Percentiles rank a stretch among this genome's conserved stretches.
Conservation (phyloP, 306 rosid species). For the Gynostemma pentaphyllum region DNA sequence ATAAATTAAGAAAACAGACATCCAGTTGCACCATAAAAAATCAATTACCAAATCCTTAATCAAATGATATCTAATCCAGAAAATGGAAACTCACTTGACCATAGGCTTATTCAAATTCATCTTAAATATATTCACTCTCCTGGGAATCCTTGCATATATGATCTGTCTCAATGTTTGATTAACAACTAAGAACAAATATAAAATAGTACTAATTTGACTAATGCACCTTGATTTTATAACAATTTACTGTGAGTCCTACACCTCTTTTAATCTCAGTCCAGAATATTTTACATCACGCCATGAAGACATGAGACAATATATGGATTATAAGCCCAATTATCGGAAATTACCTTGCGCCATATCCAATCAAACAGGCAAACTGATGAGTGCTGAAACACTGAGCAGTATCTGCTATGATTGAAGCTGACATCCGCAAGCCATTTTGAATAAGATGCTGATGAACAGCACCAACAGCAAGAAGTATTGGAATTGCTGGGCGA, state of each 20-base stretch:
- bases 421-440: constrained; percentile 87
- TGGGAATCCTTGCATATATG: background rate
- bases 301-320: background rate
- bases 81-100: background rate
- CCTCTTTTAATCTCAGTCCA: background rate
- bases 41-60: background rate
- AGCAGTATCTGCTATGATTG: constrained; percentile 85
- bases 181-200: too few species aligned
- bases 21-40: background rate
- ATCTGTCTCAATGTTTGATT: too few species aligned
- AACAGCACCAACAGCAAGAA: constrained; percentile 96
- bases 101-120: background rate
- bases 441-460: constrained; percentile 96
- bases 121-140: background rate
- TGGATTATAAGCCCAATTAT: constrained; percentile 2
- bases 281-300: background rate
- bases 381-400: constrained; percentile 99
- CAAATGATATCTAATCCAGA: background rate
- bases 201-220: background rate
- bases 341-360: constrained; percentile 84
- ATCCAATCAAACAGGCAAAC: constrained; percentile 96
- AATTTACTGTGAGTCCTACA: background rate
- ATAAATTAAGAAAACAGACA: background rate
- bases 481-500: constrained; percentile 87
- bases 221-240: background rate